Conservation (phyloP, 1,284 basidiomycete genomes). For the Mycena sp. region DNA sequence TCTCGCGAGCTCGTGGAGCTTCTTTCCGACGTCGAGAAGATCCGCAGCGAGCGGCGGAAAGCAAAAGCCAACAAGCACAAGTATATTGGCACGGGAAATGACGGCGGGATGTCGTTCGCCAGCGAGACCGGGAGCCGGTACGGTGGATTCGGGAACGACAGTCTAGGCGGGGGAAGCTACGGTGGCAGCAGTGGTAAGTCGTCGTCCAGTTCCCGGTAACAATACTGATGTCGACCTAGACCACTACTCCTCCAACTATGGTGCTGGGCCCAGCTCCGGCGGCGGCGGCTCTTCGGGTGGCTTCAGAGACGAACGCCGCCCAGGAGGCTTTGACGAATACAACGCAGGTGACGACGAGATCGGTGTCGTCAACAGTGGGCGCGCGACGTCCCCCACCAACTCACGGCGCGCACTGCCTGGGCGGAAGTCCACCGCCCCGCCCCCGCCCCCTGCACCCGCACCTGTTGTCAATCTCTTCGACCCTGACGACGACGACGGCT, state of each 20-base stretch:
- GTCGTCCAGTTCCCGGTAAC: not conserved
- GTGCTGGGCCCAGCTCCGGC: slow-evolving; percentile 30
- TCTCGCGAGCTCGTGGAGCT: slow-evolving; percentile 92
- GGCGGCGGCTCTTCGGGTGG: slow-evolving; percentile 53
- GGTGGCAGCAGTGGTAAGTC: slow-evolving; percentile 48
- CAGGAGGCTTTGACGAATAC: slow-evolving; percentile 86
- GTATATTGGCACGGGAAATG: slow-evolving; percentile 89
- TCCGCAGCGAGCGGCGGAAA: slow-evolving; percentile 90
- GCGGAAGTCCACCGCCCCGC: slow-evolving; percentile 37
- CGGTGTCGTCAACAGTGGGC: slow-evolving; percentile 39
- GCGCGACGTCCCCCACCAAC: not conserved
- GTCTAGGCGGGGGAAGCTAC: slow-evolving; percentile 48
- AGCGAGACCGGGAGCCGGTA: slow-evolving; percentile 70
- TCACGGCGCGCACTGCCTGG: slow-evolving; percentile 37
- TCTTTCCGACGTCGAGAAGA: slow-evolving; percentile 91
- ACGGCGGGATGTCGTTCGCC: slow-evolving; percentile 64
- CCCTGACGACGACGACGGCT: slow-evolving; percentile 80
- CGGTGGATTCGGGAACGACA: slow-evolving; percentile 86
- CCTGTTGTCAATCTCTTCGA: slow-evolving; percentile 80
- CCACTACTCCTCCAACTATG: slow-evolving; percentile 17
- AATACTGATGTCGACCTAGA: slow-evolving; percentile 9
- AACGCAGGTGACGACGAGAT: slow-evolving; percentile 96
- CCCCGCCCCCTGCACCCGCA: slow-evolving; percentile 53
- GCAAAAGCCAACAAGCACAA: slow-evolving; percentile 95
- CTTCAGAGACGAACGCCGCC: slow-evolving; percentile 68